Conservation (phyloP, 768 basidiomycete species). For the Suillus placidus region DNA sequence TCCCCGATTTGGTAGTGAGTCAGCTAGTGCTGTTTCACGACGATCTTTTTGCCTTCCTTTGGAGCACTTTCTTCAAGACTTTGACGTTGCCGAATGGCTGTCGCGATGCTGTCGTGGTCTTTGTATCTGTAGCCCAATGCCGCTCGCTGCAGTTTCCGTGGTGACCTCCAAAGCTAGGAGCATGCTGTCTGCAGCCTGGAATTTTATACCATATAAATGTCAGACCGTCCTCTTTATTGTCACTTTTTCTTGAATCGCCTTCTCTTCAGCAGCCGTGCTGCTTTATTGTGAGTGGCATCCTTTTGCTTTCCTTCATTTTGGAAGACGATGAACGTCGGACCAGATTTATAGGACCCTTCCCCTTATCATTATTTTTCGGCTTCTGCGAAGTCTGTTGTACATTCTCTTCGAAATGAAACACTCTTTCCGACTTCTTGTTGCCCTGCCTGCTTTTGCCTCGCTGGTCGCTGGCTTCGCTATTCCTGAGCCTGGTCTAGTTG, state of each 20-base stretch:
- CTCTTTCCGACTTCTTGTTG: slow-evolving; percentile 41
- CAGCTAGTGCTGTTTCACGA: background rate
- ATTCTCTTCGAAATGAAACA: slow-evolving; percentile 52
- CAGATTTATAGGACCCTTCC: slow-evolving; percentile 25
- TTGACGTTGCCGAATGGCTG: slow-evolving; percentile 9
- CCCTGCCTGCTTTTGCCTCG: slow-evolving; percentile 41
- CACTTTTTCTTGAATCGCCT: slow-evolving; percentile 22
- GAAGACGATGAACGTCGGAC: background rate
- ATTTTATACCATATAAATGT: slow-evolving; percentile 2
- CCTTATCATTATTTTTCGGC: slow-evolving; percentile 42
- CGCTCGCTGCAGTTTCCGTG: slow-evolving; percentile 12
- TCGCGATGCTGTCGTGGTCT: slow-evolving; percentile 9
- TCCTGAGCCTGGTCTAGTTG: slow-evolving; percentile 22
- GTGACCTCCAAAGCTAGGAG: slow-evolving; percentile 7
- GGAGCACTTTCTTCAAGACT: slow-evolving; percentile 1
- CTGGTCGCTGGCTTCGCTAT: slow-evolving; percentile 35
- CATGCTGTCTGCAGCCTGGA: background rate
- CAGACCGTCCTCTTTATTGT: slow-evolving; percentile 21
- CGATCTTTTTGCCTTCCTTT: background rate
- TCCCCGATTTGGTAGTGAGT: slow-evolving; percentile 17
- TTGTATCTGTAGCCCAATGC: background rate
- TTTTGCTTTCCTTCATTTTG: background rate
- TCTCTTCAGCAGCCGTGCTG: slow-evolving; percentile 59
- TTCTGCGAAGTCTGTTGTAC: slow-evolving; percentile 47
- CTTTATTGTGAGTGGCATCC: slow-evolving; percentile 16